Evolutionary conservation across 495 filamentous ascomycete genomes (phyloP).

Genomic region (Hypoxylon trugodes): DNA sequence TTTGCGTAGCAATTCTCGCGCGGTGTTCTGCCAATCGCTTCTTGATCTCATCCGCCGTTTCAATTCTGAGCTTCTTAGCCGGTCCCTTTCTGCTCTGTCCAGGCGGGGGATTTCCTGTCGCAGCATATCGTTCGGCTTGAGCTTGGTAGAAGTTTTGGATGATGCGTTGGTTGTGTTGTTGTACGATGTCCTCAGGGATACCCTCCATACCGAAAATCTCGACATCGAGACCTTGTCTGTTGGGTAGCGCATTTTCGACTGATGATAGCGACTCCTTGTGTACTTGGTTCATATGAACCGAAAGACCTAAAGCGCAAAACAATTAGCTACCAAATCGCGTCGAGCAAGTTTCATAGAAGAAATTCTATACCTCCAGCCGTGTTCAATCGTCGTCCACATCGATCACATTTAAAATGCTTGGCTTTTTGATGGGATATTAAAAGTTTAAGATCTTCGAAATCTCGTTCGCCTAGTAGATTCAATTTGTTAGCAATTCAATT

Average conservation of each 20-base stretch:
- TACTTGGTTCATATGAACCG: slow-evolving; percentile 97
- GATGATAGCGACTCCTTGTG: slow-evolving; percentile 88
- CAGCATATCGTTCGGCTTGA: slow-evolving; percentile 80
- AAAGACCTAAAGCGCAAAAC: slow-evolving; percentile 69
- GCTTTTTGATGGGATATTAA: slow-evolving; percentile 97
- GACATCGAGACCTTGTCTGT: slow-evolving; percentile 81
- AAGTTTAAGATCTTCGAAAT: slow-evolving; percentile 96
- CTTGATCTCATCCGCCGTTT: slow-evolving; percentile 79
- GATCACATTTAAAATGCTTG: slow-evolving; percentile 97
- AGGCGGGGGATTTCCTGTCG: slow-evolving; percentile 85
- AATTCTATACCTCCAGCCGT: slow-evolving; percentile 84
- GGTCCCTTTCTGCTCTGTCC: slow-evolving; percentile 60
- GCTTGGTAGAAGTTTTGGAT: slow-evolving; percentile 82
- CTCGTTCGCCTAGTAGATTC: slow-evolving; percentile 71
- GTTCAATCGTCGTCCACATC: slow-evolving; percentile 86
- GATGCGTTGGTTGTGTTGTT: slow-evolving; percentile 85
- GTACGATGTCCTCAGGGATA: slow-evolving; percentile 84
- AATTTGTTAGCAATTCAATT: slow-evolving; percentile 36
- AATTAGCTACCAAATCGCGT: slow-evolving; percentile 31
- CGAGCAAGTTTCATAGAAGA: background rate
- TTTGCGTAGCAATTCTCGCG: slow-evolving; percentile 70
- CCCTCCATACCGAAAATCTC: slow-evolving; percentile 99
- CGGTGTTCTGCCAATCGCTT: slow-evolving; percentile 83
- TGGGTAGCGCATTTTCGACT: slow-evolving; percentile 91
- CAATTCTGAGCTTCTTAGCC: slow-evolving; percentile 82